Evolutionary conservation across 495 filamentous ascomycete genomes (phyloP).

Genomic region (Aspergillus nidulans): DNA sequence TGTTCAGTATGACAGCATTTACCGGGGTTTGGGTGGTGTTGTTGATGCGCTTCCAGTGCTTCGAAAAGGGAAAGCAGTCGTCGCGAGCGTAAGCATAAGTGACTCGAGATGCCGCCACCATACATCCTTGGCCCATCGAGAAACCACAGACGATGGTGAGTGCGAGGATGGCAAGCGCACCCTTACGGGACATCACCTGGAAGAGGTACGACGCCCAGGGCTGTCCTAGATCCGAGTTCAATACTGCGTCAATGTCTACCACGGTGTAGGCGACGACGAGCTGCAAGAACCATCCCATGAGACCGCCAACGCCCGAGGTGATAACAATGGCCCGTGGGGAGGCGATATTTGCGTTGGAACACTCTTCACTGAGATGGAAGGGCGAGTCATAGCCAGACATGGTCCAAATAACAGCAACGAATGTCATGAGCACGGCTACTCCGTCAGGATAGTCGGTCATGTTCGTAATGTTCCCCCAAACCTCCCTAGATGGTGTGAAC

Average conservation of each 20-base stretch:
- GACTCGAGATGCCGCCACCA: slow-evolving; percentile 75
- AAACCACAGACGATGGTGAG: slow-evolving; percentile 74
- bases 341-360: slow-evolving; percentile 70
- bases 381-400: slow-evolving; percentile 70
- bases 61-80: slow-evolving; percentile 67
- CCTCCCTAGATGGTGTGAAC: slow-evolving; percentile 57
- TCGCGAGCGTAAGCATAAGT: slow-evolving; percentile 79
- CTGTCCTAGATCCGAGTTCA: slow-evolving; percentile 64
- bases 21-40: slow-evolving; percentile 64
- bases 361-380: slow-evolving; percentile 75
- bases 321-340: slow-evolving; percentile 74
- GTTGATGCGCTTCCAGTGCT: slow-evolving; percentile 64
- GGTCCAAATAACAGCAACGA: slow-evolving; percentile 61
- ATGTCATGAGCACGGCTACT: slow-evolving; percentile 71
- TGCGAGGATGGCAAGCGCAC: slow-evolving; percentile 60
- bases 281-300: slow-evolving; percentile 72
- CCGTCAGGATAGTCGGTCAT: slow-evolving; percentile 69
- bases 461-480: slow-evolving; percentile 68
- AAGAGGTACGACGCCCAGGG: slow-evolving; percentile 73
- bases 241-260: slow-evolving; percentile 56
- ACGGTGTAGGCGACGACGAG: slow-evolving; percentile 80
- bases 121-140: slow-evolving; percentile 79
- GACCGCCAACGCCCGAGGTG: slow-evolving; percentile 62
- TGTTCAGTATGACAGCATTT: slow-evolving; percentile 75
- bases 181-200: slow-evolving; percentile 63